Evolutionary conservation across 345 rosid species (phyloP).

Genomic region (Euphorbia tirucalli): DNA sequence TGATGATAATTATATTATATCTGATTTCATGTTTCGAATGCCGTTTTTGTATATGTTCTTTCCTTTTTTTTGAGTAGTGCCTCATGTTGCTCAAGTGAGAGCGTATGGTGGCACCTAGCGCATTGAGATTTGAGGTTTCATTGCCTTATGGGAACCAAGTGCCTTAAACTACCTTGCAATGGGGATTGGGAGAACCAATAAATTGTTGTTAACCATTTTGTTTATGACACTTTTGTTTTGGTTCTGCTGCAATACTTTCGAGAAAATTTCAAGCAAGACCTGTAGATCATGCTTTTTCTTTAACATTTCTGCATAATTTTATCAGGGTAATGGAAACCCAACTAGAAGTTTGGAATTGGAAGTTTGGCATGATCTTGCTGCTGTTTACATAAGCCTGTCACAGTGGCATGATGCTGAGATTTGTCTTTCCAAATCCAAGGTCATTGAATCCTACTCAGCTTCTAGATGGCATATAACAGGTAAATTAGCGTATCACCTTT

Average conservation of each 20-base stretch:
- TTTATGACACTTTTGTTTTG: neutral
- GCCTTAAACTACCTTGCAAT: no score
- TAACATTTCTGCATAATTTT: slow-evolving; percentile 12
- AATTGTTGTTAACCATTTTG: no score
- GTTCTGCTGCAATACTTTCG: neutral
- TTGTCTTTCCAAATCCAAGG: slow-evolving; percentile 72
- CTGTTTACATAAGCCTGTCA: slow-evolving; percentile 54
- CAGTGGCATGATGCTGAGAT: slow-evolving; percentile 75
- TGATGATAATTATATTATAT: no score
- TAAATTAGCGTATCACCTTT: slow-evolving; percentile 16
- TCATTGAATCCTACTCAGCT: slow-evolving; percentile 49
- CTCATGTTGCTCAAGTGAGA: no score
- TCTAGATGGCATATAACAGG: slow-evolving; percentile 56
- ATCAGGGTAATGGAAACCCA: slow-evolving; percentile 39
- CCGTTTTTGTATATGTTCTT: no score
- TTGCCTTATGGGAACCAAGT: no score
- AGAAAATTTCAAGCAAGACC: neutral
- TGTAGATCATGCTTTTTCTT: neutral
- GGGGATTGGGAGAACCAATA: no score
- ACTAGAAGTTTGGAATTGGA: slow-evolving; percentile 54
- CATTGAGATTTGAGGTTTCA: no score
- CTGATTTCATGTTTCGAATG: no score
- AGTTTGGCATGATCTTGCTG: slow-evolving; percentile 77
- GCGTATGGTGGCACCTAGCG: no score
- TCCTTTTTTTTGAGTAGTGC: no score